These are phyloP conservation scores for Pelargonium australe DNA, from an alignment of 441 rosid species.

Conservation along the genomic window DNA sequence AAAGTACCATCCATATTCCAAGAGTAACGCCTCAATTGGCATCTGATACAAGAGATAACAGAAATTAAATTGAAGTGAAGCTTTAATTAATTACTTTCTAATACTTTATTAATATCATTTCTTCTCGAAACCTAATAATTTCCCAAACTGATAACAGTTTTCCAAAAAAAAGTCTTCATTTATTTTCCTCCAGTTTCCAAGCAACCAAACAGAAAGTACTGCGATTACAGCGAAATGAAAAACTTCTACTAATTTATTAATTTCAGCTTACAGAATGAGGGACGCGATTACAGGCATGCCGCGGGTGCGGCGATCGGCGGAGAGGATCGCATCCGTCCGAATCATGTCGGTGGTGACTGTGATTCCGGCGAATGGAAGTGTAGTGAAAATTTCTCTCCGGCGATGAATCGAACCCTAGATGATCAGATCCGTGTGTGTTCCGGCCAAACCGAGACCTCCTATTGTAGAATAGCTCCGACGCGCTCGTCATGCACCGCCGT, in stretches of 20 bases:
- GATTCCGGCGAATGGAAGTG: conserved; percentile 31
- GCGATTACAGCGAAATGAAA: background rate
- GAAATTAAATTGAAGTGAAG: background rate
- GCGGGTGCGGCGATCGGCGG: conserved; percentile 41
- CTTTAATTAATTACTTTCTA: background rate
- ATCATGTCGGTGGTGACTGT: conserved; percentile 40
- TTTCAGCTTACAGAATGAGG: conserved; percentile 25
- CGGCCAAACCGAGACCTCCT: conserved; percentile 73
- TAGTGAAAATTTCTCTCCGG: conserved; percentile 34
- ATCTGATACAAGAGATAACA: background rate
- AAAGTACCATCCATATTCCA: background rate
- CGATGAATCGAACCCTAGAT: conserved; percentile 26
- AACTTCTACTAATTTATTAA: background rate
- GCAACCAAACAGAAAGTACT: background rate
- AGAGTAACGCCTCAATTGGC: background rate
- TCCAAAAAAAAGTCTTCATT: background rate
- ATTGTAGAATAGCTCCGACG: conserved; percentile 70
- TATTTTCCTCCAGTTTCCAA: background rate
- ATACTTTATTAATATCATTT: background rate
- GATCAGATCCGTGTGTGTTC: conserved; percentile 27
- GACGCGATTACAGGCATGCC: conserved; percentile 28
- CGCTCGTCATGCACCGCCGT: conserved; percentile 65
- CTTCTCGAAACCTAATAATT: background rate
- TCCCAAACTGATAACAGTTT: background rate
- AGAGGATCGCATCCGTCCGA: conserved; percentile 47